These are phyloP conservation scores for Penicillium canescens DNA, from an alignment of 495 filamentous ascomycete species.

Conservation along the genomic window DNA sequence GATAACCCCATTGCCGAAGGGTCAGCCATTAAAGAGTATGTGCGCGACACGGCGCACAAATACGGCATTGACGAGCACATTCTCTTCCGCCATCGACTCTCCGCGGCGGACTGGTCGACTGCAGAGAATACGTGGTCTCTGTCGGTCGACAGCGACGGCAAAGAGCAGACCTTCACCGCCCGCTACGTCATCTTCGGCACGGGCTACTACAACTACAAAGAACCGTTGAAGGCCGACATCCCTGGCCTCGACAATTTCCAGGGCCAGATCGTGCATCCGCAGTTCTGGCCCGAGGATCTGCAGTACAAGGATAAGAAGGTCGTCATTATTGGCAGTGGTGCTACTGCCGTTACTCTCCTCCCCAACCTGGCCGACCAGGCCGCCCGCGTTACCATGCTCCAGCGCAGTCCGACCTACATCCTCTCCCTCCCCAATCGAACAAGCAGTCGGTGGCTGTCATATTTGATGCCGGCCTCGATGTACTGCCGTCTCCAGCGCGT, in stretches of 20 bases:
- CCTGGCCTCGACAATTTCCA: conserved; percentile 40
- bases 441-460: conserved; percentile 31
- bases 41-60: conserved; percentile 57
- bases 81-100: conserved; percentile 57
- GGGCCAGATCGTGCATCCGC: conserved; percentile 49
- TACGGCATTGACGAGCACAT: conserved; percentile 65
- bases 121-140: conserved; percentile 62
- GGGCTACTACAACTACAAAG: conserved; percentile 66
- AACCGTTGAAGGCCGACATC: conserved; percentile 53
- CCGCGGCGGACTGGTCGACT: conserved; percentile 59
- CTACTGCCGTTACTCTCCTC: conserved; percentile 57
- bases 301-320: conserved; percentile 53
- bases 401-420: conserved; percentile 62
- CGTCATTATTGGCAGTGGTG: conserved; percentile 57
- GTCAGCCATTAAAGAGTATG: conserved; percentile 58
- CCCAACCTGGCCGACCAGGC: conserved; percentile 46
- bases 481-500: conserved; percentile 42
- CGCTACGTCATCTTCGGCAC: conserved; percentile 62
- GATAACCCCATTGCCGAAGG: conserved; percentile 62
- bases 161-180: conserved; percentile 45
- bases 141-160: conserved; percentile 48
- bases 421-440: conserved; percentile 48
- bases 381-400: conserved; percentile 53
- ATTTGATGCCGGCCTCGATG: conserved; percentile 39
- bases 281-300: conserved; percentile 53